A percentile compares a stretch with the other conserved stretches of the same genome.
Evolutionary conservation across 139 green algal genomes (phyloP).

Genomic region (Closterium sp.): DNA sequence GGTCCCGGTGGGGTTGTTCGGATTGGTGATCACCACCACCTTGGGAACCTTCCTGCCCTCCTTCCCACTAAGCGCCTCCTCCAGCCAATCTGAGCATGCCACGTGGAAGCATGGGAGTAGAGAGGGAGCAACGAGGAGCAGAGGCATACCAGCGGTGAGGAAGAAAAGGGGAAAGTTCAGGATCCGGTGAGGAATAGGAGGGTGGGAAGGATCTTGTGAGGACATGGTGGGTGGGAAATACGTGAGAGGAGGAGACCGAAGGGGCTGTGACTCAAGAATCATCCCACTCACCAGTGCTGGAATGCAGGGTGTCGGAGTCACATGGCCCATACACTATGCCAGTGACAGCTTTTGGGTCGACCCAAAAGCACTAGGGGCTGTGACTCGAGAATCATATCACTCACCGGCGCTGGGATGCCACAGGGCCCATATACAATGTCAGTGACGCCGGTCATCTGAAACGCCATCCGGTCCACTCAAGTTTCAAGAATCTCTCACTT

Average conservation of each 20-base stretch:
- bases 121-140: neutral
- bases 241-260: too few species aligned
- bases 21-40: slow-evolving; percentile 34
- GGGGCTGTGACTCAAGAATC: too few species aligned
- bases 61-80: slow-evolving; percentile 9
- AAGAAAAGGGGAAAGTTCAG: too few species aligned
- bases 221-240: too few species aligned
- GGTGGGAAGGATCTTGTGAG: too few species aligned
- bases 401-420: slow-evolving; percentile 1
- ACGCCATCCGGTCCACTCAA: slow-evolving; percentile 73
- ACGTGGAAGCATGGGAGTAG: neutral
- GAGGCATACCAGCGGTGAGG: neutral
- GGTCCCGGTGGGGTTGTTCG: slow-evolving; percentile 28
- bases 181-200: too few species aligned
- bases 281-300: slow-evolving; percentile 7
- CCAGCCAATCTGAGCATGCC: slow-evolving; percentile 33
- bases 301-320: slow-evolving; percentile 32
- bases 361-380: too few species aligned
- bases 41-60: slow-evolving; percentile 5
- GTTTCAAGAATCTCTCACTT: neutral
- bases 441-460: slow-evolving; percentile 53
- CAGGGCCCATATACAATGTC: slow-evolving; percentile 58
- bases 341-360: too few species aligned
- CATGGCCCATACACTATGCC: slow-evolving; percentile 58
- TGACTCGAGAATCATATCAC: too few species aligned